A percentile compares a stretch with the other conserved stretches of the same genome.
These are phyloP conservation scores for Detonula confervacea DNA, from an alignment of 352 stramenopile species.

Conservation along the genomic window DNA sequence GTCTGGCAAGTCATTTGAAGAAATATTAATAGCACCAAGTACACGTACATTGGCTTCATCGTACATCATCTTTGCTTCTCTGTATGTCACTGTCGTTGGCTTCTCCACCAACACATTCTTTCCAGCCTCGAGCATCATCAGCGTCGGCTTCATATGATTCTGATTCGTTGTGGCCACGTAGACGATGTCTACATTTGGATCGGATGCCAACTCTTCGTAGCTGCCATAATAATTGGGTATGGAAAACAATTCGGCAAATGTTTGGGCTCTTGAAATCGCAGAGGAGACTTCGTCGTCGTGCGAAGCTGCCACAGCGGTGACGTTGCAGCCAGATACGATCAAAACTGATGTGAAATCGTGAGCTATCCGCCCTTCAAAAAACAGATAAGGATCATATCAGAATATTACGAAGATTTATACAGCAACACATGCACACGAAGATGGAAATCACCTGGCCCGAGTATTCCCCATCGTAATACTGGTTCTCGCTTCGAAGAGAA, in stretches of 20 bases:
- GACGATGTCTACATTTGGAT: constrained; percentile 88
- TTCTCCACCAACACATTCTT: constrained; percentile 93
- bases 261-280: constrained; percentile 29
- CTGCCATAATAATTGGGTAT: constrained; percentile 86
- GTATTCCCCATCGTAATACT: constrained; percentile 41
- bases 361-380: constrained; percentile 33
- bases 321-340: constrained; percentile 36
- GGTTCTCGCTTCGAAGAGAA: not conserved
- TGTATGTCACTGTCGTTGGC: constrained; percentile 87
- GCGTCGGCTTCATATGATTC: constrained; percentile 85
- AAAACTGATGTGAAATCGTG: constrained; percentile 57
- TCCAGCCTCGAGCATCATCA: constrained; percentile 84
- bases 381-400: not conserved
- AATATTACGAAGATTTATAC: not conserved
- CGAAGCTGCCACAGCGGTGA: constrained; percentile 41
- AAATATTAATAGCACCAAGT: no score
- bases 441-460: constrained; percentile 18
- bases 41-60: constrained; percentile 36
- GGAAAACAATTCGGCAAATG: constrained; percentile 44
- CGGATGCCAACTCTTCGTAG: constrained; percentile 87
- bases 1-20: no score
- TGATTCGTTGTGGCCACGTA: constrained; percentile 91
- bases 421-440: not conserved
- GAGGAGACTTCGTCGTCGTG: constrained; percentile 12
- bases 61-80: constrained; percentile 79